phyloP scores from a whole-genome alignment of 768 basidiomycete genomes.

The Lactarius hengduanensis region DNA sequence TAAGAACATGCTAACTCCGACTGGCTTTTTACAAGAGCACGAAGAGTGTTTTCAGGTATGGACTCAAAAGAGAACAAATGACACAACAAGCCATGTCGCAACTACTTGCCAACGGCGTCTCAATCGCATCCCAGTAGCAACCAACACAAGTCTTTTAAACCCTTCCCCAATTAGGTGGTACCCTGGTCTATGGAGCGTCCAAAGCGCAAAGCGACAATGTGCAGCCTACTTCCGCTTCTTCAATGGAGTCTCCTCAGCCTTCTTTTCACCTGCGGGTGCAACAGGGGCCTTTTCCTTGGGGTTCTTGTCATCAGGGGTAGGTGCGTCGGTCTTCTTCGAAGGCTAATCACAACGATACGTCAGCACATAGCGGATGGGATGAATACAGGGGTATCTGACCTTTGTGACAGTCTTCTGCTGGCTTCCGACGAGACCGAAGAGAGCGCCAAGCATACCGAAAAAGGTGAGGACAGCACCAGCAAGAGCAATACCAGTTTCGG shows the following conservation, averaged over 20 bases:
- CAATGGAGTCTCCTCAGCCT: slow-evolving; percentile 62
- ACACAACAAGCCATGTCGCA: slow-evolving; percentile 20
- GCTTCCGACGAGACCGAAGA: slow-evolving; percentile 77
- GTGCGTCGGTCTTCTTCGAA: slow-evolving; percentile 73
- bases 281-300: slow-evolving; percentile 61
- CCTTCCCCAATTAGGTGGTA: background rate
- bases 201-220: background rate
- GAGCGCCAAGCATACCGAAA: slow-evolving; percentile 78
- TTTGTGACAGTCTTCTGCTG: slow-evolving; percentile 71
- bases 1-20: background rate
- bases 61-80: slow-evolving; percentile 17
- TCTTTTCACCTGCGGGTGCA: slow-evolving; percentile 68
- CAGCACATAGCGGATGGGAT: background rate
- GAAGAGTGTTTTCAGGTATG: slow-evolving; percentile 8
- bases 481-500: slow-evolving; percentile 82
- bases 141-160: slow-evolving; percentile 13
- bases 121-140: slow-evolving; percentile 13
- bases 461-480: slow-evolving; percentile 72
- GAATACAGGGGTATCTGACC: slow-evolving; percentile 40
- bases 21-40: background rate
- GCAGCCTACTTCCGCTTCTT: slow-evolving; percentile 73
- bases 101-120: slow-evolving; percentile 7
- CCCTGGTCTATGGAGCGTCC: background rate
- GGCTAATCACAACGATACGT: slow-evolving; percentile 42
- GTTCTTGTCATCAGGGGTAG: slow-evolving; percentile 62